Conservation (phyloP, 2,329 filamentous ascomycete genomes). For the Colletotrichum nymphaeae region DNA sequence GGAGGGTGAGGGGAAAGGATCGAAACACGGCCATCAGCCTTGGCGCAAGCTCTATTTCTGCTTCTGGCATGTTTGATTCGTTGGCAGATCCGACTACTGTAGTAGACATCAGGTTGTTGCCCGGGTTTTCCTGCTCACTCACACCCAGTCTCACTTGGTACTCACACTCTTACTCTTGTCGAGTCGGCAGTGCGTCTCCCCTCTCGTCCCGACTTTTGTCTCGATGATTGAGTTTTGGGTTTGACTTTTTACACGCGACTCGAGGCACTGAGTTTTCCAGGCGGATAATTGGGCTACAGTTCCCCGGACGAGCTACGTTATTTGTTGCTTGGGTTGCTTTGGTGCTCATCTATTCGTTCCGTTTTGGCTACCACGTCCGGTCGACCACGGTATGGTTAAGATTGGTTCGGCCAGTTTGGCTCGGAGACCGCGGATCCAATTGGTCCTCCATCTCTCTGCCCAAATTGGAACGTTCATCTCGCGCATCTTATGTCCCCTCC, state of each 20-base stretch:
- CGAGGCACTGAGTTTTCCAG: neutral
- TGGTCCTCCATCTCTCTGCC: no score
- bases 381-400: no score
- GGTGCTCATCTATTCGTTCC: neutral
- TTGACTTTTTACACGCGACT: neutral
- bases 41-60: constrained; percentile 31
- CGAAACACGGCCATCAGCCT: constrained; percentile 26
- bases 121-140: constrained; percentile 2
- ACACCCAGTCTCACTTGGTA: neutral
- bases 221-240: neutral
- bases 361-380: neutral
- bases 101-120: constrained; percentile 4
- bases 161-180: neutral
- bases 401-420: no score
- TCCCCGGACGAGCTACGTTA: neutral
- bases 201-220: neutral
- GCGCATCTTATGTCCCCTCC: no score
- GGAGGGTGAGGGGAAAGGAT: constrained; percentile 10
- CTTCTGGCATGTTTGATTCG: constrained; percentile 13
- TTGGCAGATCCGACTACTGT: neutral
- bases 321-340: neutral
- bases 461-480: no score
- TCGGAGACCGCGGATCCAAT: no score
- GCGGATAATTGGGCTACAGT: neutral
- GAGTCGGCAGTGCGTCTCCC: neutral